A percentile compares a stretch with the other conserved stretches of the same genome.
These are phyloP conservation scores for Camelina laxa DNA, from an alignment of 345 rosid genomes.

Conservation along the genomic window DNA sequence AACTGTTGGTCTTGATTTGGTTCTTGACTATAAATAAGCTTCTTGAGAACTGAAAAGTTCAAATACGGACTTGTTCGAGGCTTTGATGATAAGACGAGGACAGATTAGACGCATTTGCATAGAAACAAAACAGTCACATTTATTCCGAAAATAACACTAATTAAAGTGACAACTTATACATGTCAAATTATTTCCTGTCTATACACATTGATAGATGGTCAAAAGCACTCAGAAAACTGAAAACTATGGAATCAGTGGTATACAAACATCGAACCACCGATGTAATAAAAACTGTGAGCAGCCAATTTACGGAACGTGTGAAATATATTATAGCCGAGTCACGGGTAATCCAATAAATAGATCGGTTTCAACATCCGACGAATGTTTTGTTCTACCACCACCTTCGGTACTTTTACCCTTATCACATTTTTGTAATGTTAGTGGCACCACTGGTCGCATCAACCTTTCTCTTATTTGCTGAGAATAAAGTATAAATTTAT, in stretches of 20 bases:
- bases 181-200: slow-evolving; percentile 17
- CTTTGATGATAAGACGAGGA: background rate
- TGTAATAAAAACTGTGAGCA: background rate
- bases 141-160: background rate
- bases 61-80: background rate
- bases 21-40: background rate
- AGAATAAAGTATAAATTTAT: background rate
- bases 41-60: background rate
- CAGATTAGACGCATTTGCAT: background rate
- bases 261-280: slow-evolving; percentile 4
- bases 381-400: slow-evolving; percentile 34
- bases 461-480: slow-evolving; percentile 35
- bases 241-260: background rate
- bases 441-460: slow-evolving; percentile 14
- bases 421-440: background rate
- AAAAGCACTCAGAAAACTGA: slow-evolving; percentile 7
- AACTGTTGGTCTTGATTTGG: background rate
- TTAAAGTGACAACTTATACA: background rate
- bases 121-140: slow-evolving; percentile 7
- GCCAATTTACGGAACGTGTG: background rate
- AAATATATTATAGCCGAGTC: slow-evolving; percentile 17
- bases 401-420: slow-evolving; percentile 6
- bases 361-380: slow-evolving; percentile 56
- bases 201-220: background rate
- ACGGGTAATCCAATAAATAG: slow-evolving; percentile 59